Evolutionary conservation across 768 basidiomycete genomes (phyloP).

Genomic region (Boletales sp.): DNA sequence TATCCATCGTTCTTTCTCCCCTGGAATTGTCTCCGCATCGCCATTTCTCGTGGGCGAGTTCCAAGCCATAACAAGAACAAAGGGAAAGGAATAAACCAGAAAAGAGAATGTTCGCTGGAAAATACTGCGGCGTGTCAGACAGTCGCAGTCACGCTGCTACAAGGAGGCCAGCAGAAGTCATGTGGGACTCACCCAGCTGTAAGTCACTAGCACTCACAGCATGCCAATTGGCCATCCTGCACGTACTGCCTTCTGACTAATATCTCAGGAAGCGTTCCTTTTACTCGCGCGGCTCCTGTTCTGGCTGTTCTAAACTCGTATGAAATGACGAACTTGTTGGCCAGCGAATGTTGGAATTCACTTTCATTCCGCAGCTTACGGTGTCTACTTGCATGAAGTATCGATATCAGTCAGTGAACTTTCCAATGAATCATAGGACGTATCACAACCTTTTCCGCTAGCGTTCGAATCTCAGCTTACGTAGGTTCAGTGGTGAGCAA

Average conservation of each 20-base stretch:
- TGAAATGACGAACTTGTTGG: not conserved
- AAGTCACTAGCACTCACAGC: not conserved
- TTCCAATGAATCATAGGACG: too few species aligned
- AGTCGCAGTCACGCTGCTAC: not conserved
- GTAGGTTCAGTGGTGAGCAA: not conserved
- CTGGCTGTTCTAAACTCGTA: not conserved
- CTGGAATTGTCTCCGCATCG: not conserved
- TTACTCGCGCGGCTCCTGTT: not conserved
- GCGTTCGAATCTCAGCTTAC: not conserved
- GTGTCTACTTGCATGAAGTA: not conserved
- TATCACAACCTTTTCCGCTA: not conserved
- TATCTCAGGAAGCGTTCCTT: not conserved
- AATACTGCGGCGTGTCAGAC: not conserved
- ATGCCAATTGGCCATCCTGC: not conserved
- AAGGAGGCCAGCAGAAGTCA: not conserved
- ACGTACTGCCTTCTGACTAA: not conserved
- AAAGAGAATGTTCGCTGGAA: too few species aligned
- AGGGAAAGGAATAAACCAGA: too few species aligned
- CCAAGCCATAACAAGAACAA: not conserved
- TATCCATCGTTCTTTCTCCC: not conserved
- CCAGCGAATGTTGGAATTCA: not conserved
- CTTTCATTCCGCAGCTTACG: not conserved
- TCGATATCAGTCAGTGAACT: not conserved
- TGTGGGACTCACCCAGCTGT: too few species aligned
- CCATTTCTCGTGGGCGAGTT: not conserved